phyloP scores from a whole-genome alignment of 1,284 basidiomycete species.

The Rhodotorula sp. region DNA sequence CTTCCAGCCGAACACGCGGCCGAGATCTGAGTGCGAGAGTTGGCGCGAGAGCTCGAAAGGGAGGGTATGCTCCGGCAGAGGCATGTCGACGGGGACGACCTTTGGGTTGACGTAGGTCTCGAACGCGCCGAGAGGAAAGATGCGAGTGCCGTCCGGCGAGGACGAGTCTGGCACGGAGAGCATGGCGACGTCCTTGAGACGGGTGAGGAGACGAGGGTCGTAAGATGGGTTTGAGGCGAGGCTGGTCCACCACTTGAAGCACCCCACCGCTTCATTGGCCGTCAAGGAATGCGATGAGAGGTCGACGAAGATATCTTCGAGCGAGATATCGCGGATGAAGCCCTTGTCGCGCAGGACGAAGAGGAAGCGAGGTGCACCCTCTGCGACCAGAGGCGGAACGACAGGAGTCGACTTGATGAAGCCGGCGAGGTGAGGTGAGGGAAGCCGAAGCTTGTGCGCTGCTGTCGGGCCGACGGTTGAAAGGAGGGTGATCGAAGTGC shows the following conservation, averaged over 20 bases:
- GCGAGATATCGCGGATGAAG: slow-evolving; percentile 76
- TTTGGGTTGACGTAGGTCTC: slow-evolving; percentile 72
- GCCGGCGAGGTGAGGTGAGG: slow-evolving; percentile 67
- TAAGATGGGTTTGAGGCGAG: slow-evolving; percentile 53
- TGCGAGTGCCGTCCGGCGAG: slow-evolving; percentile 47
- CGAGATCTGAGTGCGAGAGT: slow-evolving; percentile 54
- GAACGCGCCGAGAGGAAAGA: slow-evolving; percentile 69
- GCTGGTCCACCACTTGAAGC: slow-evolving; percentile 84
- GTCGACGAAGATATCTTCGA: slow-evolving; percentile 81
- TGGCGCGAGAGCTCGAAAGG: slow-evolving; percentile 64
- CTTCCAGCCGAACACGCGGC: slow-evolving; percentile 62
- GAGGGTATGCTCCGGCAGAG: slow-evolving; percentile 73
- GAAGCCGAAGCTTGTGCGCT: slow-evolving; percentile 71
- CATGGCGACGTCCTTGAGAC: slow-evolving; percentile 63
- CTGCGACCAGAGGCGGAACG: slow-evolving; percentile 66
- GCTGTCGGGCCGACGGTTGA: slow-evolving; percentile 74
- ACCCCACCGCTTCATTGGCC: slow-evolving; percentile 73
- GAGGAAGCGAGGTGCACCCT: slow-evolving; percentile 66
- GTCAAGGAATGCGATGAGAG: slow-evolving; percentile 69
- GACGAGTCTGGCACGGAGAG: slow-evolving; percentile 28
- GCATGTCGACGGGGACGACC: slow-evolving; percentile 75
- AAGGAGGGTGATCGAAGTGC: slow-evolving; percentile 66
- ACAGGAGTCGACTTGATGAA: slow-evolving; percentile 82
- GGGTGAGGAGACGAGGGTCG: slow-evolving; percentile 22
- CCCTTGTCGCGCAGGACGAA: slow-evolving; percentile 64